These are phyloP conservation scores for Bonia amplexicaulis DNA, from an alignment of 176 grass and related monocot species.

Conservation along the genomic window DNA sequence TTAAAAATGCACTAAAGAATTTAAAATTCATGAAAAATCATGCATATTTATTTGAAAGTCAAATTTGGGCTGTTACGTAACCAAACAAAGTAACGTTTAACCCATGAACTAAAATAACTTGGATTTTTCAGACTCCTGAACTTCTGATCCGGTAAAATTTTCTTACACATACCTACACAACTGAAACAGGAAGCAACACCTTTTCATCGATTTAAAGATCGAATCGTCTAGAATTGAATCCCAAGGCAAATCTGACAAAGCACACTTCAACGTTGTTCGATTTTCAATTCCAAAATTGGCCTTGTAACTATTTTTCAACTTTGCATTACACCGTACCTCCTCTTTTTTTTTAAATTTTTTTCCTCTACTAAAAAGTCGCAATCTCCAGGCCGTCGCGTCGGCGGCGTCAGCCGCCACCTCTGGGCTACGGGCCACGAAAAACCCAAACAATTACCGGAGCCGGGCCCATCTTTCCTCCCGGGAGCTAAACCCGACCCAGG, in stretches of 20 bases:
- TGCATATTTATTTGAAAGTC: too few species aligned
- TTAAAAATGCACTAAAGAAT: too few species aligned
- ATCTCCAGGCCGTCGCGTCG: neutral
- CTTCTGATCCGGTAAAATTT: neutral
- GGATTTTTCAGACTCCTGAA: neutral
- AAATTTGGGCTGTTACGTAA: too few species aligned
- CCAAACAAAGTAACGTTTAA: neutral
- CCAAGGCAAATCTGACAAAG: neutral
- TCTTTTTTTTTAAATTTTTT: neutral
- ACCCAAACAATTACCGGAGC: neutral
- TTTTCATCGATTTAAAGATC: neutral
- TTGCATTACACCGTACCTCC: neutral
- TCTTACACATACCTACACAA: neutral
- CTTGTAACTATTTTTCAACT: neutral
- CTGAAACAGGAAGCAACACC: neutral
- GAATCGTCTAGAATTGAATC: neutral
- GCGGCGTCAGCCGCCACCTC: neutral
- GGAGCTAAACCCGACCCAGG: slow-evolving; percentile 23
- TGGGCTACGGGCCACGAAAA: neutral
- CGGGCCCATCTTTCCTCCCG: neutral
- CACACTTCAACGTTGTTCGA: neutral
- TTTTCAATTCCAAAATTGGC: neutral
- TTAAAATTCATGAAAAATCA: too few species aligned
- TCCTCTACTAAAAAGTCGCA: neutral
- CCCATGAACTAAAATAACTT: neutral